phyloP scores from a whole-genome alignment of 2,329 filamentous ascomycete species.

The Nemania serpens region DNA sequence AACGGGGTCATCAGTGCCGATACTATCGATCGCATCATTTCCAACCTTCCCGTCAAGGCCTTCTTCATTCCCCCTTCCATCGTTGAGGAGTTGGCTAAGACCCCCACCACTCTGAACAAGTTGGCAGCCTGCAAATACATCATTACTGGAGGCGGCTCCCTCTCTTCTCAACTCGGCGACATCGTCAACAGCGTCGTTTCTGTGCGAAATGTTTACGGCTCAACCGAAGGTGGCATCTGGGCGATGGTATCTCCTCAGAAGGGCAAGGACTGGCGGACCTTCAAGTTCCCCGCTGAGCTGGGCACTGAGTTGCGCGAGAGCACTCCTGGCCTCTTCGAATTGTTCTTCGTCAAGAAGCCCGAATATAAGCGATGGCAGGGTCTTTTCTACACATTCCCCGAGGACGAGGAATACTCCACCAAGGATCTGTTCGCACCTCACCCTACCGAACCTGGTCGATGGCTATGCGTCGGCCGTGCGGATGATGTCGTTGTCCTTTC shows the following conservation, averaged over 20 bases:
- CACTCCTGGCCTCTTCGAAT: constrained; percentile 30
- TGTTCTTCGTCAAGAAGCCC: constrained; percentile 33
- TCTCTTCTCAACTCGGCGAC: constrained; percentile 32
- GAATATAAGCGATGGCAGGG: constrained; percentile 33
- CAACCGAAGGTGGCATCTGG: constrained; percentile 35
- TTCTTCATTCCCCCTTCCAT: constrained; percentile 35
- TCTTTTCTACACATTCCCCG: constrained; percentile 35
- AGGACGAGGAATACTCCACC: constrained; percentile 31
- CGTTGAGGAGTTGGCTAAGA: constrained; percentile 33
- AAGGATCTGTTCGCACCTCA: constrained; percentile 33
- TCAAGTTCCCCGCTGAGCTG: constrained; percentile 33
- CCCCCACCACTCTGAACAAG: constrained; percentile 28
- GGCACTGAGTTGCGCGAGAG: constrained; percentile 31
- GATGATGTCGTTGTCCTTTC: constrained; percentile 34
- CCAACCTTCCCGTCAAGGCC: constrained; percentile 31
- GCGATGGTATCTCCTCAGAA: constrained; percentile 32
- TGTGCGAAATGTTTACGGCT: constrained; percentile 33
- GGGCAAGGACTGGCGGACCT: constrained; percentile 32
- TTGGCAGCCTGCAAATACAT: constrained; percentile 32
- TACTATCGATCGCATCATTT: constrained; percentile 33
- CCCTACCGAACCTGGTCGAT: constrained; percentile 30
- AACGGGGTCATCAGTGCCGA: constrained; percentile 34
- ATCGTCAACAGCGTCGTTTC: constrained; percentile 31
- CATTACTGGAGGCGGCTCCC: constrained; percentile 33
- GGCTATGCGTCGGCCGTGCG: constrained; percentile 33